Percentiles rank a stretch among this genome's conserved stretches.
Conservation (phyloP, 2,329 filamentous ascomycete species). For the Penicillium verrucosum region DNA sequence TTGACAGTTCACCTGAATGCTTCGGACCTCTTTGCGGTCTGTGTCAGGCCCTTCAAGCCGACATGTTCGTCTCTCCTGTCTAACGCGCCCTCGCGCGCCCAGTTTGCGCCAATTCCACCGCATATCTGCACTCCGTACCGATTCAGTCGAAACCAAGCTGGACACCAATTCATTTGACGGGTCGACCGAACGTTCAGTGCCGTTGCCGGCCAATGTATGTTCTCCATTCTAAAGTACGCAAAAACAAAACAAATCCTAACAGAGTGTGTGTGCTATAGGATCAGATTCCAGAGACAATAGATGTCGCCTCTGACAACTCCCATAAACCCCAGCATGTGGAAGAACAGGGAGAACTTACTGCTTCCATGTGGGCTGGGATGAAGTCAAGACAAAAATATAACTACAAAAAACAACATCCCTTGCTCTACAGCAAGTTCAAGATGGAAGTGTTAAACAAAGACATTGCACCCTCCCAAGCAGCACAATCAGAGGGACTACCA, state of each 20-base stretch:
- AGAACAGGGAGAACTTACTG: neutral
- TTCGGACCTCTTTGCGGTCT: slow-evolving; percentile 38
- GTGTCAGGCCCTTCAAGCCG: slow-evolving; percentile 33
- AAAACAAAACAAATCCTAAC: neutral
- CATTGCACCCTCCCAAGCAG: neutral
- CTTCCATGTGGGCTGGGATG: neutral
- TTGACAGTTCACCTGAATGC: slow-evolving; percentile 31
- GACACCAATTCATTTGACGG: neutral
- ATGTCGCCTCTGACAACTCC: neutral
- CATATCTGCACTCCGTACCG: slow-evolving; percentile 16
- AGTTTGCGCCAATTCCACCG: slow-evolving; percentile 28
- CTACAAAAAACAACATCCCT: neutral
- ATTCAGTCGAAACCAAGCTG: slow-evolving; percentile 4
- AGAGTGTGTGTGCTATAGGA: neutral
- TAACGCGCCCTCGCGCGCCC: slow-evolving; percentile 24
- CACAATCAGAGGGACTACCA: too few relatives aligned
- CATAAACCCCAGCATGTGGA: neutral
- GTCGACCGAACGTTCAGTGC: neutral
- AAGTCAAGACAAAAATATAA: neutral
- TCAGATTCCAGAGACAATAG: neutral
- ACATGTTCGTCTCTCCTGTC: slow-evolving; percentile 38
- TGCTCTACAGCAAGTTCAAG: neutral
- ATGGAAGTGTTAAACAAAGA: neutral
- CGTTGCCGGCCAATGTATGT: neutral
- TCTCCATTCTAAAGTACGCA: neutral